A percentile compares a stretch with the other conserved stretches of the same genome.
These are phyloP conservation scores for Saussurea involucrata DNA, from an alignment of 129 eudicot species.

Conservation along the genomic window DNA sequence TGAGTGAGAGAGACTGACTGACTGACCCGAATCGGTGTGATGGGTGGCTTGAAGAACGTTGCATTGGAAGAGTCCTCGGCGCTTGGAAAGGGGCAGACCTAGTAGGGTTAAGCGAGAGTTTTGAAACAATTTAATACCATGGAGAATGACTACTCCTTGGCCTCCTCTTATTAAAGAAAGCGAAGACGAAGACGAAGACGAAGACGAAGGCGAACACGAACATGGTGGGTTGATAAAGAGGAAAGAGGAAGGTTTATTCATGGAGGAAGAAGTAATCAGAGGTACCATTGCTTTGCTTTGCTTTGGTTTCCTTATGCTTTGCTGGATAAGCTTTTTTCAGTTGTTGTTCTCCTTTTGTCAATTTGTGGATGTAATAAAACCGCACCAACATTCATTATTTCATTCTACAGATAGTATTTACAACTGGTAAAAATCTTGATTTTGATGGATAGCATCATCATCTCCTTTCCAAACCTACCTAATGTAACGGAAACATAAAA, in stretches of 20 bases:
- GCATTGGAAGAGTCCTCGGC: conserved; percentile 7
- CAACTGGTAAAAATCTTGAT: too few species aligned
- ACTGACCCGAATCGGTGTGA: conserved; percentile 26
- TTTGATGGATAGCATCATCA: too few species aligned
- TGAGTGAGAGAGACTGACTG: conserved; percentile 19
- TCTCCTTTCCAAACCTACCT: too few species aligned
- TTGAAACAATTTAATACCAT: background rate
- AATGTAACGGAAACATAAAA: too few species aligned
- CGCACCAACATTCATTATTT: too few species aligned
- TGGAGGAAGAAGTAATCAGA: background rate
- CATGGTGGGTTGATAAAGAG: background rate
- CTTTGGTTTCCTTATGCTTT: background rate
- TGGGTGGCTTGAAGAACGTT: conserved; percentile 8
- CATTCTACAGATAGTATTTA: too few species aligned
- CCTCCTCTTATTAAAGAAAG: background rate
- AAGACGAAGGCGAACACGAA: too few species aligned
- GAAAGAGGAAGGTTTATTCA: background rate
- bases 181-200: background rate
- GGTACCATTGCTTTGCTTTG: background rate
- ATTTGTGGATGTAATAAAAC: background rate
- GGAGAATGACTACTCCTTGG: background rate
- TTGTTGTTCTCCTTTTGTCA: background rate
- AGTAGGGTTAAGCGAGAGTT: background rate
- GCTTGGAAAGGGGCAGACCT: background rate
- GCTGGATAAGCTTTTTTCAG: background rate